A percentile compares a stretch with the other conserved stretches of the same genome.
Evolutionary conservation across 495 filamentous ascomycete species (phyloP).

Genomic region (Bathelium albidoporum): DNA sequence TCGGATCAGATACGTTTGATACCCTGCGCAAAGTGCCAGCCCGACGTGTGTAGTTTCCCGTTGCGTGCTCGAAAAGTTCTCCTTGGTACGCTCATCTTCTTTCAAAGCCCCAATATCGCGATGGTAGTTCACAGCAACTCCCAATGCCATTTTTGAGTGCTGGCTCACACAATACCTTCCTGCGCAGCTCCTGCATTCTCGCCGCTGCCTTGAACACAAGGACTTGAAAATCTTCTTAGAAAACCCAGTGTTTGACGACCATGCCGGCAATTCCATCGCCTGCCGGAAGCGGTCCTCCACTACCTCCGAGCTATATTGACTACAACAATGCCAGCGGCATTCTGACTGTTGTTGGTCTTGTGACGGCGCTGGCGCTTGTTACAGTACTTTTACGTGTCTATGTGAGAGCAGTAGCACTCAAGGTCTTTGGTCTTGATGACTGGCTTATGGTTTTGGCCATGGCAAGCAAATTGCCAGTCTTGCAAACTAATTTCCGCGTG

Average conservation of each 20-base stretch:
- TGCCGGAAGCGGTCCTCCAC: neutral
- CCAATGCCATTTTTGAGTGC: too few relatives aligned
- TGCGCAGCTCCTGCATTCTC: too few relatives aligned
- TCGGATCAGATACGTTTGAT: neutral
- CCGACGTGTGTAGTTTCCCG: neutral
- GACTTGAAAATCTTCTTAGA: neutral
- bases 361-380: constrained; percentile 18
- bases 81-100: neutral
- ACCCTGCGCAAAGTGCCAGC: neutral
- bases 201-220: too few relatives aligned
- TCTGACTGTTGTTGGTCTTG: constrained; percentile 19
- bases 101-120: neutral
- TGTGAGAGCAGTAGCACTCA: constrained; percentile 24
- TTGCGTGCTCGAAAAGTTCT: neutral
- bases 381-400: constrained; percentile 23
- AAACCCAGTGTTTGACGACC: neutral
- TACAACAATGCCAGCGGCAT: constrained; percentile 21
- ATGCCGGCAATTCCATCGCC: neutral
- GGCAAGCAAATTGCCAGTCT: constrained; percentile 10
- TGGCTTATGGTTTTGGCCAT: constrained; percentile 26
- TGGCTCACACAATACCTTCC: too few relatives aligned
- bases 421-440: constrained; percentile 27
- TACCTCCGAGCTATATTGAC: constrained; percentile 17
- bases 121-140: neutral
- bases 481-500: neutral